Evolutionary conservation across 2,329 filamentous ascomycete genomes (phyloP).

Genomic region (Monosporascus sp.): DNA sequence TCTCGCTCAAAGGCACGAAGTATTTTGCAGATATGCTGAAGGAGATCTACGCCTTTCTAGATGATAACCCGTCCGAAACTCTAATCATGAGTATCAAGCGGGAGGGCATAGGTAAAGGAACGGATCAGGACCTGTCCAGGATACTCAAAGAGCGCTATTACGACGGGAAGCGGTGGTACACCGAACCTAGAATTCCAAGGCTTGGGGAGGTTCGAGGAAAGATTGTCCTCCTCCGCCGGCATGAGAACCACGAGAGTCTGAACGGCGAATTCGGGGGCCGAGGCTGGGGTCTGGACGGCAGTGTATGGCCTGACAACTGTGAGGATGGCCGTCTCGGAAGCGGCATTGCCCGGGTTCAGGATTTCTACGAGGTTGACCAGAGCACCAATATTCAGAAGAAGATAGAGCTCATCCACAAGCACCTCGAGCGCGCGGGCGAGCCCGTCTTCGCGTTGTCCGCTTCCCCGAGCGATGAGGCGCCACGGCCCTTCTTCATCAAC

Average conservation of each 20-base stretch:
- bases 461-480: conserved; percentile 20
- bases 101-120: conserved; percentile 77
- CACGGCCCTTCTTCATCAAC: conserved; percentile 75
- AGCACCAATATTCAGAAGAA: conserved; percentile 74
- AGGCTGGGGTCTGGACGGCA: conserved; percentile 57
- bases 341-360: conserved; percentile 79
- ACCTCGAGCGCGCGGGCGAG: conserved; percentile 67
- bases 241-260: conserved; percentile 56
- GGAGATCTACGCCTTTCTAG: conserved; percentile 69
- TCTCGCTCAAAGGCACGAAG: conserved; percentile 76
- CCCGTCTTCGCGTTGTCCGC: conserved; percentile 41
- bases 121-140: conserved; percentile 70
- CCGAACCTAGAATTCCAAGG: conserved; percentile 67
- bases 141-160: conserved; percentile 72
- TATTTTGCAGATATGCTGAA: conserved; percentile 70
- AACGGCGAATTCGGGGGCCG: conserved; percentile 43
- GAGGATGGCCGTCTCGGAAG: conserved; percentile 65
- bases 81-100: conserved; percentile 86
- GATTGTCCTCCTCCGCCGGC: conserved; percentile 80
- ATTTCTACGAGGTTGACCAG: conserved; percentile 86
- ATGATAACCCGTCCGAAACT: conserved; percentile 72
- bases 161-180: conserved; percentile 64
- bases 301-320: conserved; percentile 82
- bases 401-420: conserved; percentile 65
- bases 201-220: conserved; percentile 77